Evolutionary conservation across 768 basidiomycete genomes (phyloP).

Genomic region (Suillus sp.): DNA sequence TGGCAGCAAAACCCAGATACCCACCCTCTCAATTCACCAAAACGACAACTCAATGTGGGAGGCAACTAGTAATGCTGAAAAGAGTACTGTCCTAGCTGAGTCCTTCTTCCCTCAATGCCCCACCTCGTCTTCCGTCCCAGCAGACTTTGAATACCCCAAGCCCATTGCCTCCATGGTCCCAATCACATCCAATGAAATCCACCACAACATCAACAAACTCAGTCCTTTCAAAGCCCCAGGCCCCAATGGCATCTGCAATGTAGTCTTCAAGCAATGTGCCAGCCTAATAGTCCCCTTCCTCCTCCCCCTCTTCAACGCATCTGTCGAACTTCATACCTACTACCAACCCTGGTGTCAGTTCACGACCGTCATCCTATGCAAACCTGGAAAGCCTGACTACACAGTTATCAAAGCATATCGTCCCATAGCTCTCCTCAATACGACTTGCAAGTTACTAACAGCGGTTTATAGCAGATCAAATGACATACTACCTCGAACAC

Average conservation of each 20-base stretch:
- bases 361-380: conserved; percentile 34
- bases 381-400: conserved; percentile 42
- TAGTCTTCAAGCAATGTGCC: conserved; percentile 21
- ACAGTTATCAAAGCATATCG: conserved; percentile 36
- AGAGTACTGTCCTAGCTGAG: not conserved
- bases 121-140: not conserved
- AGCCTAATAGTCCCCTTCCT: not conserved
- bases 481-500: too few relatives aligned
- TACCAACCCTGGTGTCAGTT: conserved; percentile 24
- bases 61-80: not conserved
- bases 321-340: not conserved
- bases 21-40: not conserved
- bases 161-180: not conserved
- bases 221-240: not conserved
- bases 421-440: not conserved
- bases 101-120: not conserved
- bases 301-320: conserved; percentile 12
- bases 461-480: too few relatives aligned
- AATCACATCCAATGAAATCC: not conserved
- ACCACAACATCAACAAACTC: not conserved
- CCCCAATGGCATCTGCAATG: conserved; percentile 21
- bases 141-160: not conserved
- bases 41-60: accelerated
- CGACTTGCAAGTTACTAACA: too few relatives aligned
- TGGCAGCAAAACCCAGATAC: not conserved